Conservation (phyloP, 441 rosid species). For the Arabidopsis hybrid region DNA sequence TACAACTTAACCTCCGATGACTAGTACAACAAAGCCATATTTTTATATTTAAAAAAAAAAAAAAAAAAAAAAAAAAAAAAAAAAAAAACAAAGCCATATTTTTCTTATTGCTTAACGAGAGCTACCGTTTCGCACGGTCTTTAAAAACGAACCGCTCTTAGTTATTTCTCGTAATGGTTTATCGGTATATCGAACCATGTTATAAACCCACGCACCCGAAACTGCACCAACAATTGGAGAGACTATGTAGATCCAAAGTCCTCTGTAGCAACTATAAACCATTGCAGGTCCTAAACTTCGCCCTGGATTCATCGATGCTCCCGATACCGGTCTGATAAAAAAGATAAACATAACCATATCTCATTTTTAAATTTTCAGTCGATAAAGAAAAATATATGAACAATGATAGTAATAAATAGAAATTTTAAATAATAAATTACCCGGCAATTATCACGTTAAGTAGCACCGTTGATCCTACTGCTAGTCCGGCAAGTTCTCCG, state of each 20-base stretch:
- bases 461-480: constrained; percentile 82
- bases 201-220: constrained; percentile 81
- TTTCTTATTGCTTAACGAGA: constrained; percentile 37
- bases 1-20: constrained; percentile 31
- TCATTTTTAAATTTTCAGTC: neutral
- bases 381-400: neutral
- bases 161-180: constrained; percentile 85
- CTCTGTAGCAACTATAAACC: constrained; percentile 54
- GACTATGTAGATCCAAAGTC: constrained; percentile 73
- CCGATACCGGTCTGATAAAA: constrained; percentile 68
- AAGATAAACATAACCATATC: neutral
- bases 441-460: constrained; percentile 90
- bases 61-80: too few species aligned
- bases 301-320: constrained; percentile 96
- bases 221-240: constrained; percentile 76
- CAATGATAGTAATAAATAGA: neutral
- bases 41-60: too few species aligned
- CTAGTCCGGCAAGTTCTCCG: constrained; percentile 95
- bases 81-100: too few species aligned
- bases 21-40: constrained; percentile 1
- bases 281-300: constrained; percentile 91
- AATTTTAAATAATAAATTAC: constrained; percentile 46
- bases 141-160: constrained; percentile 74
- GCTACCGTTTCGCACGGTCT: constrained; percentile 36
- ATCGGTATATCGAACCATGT: constrained; percentile 74